These are phyloP conservation scores for Ammopiptanthus mongolicus DNA, from an alignment of 306 rosid genomes.

Conservation along the genomic window DNA sequence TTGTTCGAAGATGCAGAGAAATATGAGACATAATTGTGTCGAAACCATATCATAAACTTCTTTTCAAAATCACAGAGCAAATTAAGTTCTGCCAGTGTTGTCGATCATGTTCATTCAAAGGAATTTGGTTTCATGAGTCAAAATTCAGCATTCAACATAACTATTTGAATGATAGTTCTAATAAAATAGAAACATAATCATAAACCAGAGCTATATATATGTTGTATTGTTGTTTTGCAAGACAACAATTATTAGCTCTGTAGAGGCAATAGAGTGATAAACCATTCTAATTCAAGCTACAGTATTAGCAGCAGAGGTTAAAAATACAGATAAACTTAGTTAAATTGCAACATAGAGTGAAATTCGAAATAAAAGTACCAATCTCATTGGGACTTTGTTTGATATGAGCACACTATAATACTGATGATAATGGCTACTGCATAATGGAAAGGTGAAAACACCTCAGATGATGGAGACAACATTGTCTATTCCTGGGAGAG, in stretches of 20 bases:
- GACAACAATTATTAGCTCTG: slow-evolving; percentile 50
- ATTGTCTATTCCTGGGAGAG: slow-evolving; percentile 53
- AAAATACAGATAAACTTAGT: slow-evolving; percentile 13
- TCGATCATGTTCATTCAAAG: slow-evolving; percentile 22
- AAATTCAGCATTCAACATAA: slow-evolving; percentile 41
- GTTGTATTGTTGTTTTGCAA: slow-evolving; percentile 45
- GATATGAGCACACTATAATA: slow-evolving; percentile 28
- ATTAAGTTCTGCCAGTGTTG: slow-evolving; percentile 19
- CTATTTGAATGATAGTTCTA: slow-evolving; percentile 47
- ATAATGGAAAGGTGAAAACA: slow-evolving; percentile 45
- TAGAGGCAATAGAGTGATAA: slow-evolving; percentile 38
- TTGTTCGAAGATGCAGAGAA: slow-evolving; percentile 23
- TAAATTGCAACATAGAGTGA: slow-evolving; percentile 23
- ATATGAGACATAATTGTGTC: slow-evolving; percentile 30
- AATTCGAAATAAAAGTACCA: slow-evolving; percentile 32
- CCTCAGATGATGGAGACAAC: slow-evolving; percentile 51
- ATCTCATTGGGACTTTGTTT: slow-evolving; percentile 33
- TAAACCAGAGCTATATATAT: slow-evolving; percentile 38
- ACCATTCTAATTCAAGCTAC: slow-evolving; percentile 33
- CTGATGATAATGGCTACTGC: slow-evolving; percentile 40
- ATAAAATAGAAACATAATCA: slow-evolving; percentile 64
- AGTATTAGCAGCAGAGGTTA: slow-evolving; percentile 15
- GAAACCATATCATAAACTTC: slow-evolving; percentile 31
- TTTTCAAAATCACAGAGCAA: slow-evolving; percentile 24
- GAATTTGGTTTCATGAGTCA: slow-evolving; percentile 40